Evolutionary conservation across 306 rosid species (phyloP), one percentile per base, ranked within the genome.

Genomic region (Malus fusca): DNA sequence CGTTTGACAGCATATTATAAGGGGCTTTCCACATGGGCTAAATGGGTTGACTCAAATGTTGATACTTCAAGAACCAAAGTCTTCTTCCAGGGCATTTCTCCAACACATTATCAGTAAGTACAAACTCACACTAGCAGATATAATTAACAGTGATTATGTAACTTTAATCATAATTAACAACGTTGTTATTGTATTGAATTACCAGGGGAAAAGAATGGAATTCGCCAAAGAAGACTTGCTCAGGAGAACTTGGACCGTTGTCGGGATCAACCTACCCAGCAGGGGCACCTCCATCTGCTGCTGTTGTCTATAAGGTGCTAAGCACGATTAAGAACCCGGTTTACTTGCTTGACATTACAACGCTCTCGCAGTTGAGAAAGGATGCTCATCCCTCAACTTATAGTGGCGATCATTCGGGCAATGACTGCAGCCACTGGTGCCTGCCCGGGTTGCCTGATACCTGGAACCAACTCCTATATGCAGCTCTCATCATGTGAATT

Each of bases 361-460:
- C 87, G 3, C 93, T 95, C 26, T 95, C 99, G 2, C 99, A 92
- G 74, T 58, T 95, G 30, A 79, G 99, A 48, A 95, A 95, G 78
- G 99, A 95, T 60, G 97, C 90, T 37, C 99, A 95, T 77, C 99
- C 99, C 42, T 87, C 99, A 7, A 77, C 87, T 15, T 95, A 90
- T 64, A 65, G 89, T 4, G 89, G 91, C 0, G 87, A 87, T 33
- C 88, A 78, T 25, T 65, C 87, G 0, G 96, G 97, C 86, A 95
- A 85, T 3, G 99, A 95, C 55, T 95, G 99, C 77, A 95, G 97
- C 85, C 99, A 95, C 25, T 95, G 99, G 99, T 95, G 99, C 78
- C 83, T 95, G 18, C 99, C 99, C 8, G 99, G 99, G 17, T 77
- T 92, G 74, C 99, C 99, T 14, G 99, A 95, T 79, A 89, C 97